Evolutionary conservation across 1,284 basidiomycete genomes (phyloP), one percentile per base, ranked within the genome.

Genomic region (Microbotryum lychnidis-dioicae): DNA sequence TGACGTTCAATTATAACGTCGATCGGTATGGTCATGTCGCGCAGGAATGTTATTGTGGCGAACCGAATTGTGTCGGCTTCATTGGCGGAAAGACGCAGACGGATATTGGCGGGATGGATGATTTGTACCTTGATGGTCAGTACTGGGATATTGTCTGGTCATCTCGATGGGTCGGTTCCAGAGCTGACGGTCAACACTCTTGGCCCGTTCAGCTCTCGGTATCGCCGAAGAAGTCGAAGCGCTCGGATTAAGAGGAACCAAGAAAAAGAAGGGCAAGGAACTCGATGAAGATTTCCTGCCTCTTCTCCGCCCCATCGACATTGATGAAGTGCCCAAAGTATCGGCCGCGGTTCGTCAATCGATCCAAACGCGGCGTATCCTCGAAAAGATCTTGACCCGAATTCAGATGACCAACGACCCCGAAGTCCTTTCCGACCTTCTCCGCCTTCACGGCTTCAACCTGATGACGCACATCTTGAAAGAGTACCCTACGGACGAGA

Each of bases 1-100:
- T 99, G 66, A 98, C 94, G 1, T 99, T 98, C 80, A 97, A 99
- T 77, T 99, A 99, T 76, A 99, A 98, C 73, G 96, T 98, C 51
- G 96, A 98, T 76, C 89, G 96, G 62, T 99, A 98, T 74, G 94
- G 94, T 1, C 91, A 98, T 75, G 91, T 96, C 66, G 87, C 96
- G 58, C 96, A 99, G 75, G 82, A 81, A 49, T 99, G 96, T 75
- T 93, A 89, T 74, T 99, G 96, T 71, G 93, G 93, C 18, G 96
- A 98, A 75, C 80, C 88, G 1, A 94, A 96, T 71, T 99, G 96
- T 72, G 87, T 97, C 8, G 96, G 96, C 4, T 89, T 85, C 69
- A 90, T 98, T 66, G 96, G 96, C 66, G 96, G 96, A 31, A 98
- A 97, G 79, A 98, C 93, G 0, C 96, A 99, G 77, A 98, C 96